A percentile compares a stretch with the other conserved stretches of the same genome.
phyloP scores from a whole-genome alignment of 768 basidiomycete genomes.

The Boletus subparvulus region DNA sequence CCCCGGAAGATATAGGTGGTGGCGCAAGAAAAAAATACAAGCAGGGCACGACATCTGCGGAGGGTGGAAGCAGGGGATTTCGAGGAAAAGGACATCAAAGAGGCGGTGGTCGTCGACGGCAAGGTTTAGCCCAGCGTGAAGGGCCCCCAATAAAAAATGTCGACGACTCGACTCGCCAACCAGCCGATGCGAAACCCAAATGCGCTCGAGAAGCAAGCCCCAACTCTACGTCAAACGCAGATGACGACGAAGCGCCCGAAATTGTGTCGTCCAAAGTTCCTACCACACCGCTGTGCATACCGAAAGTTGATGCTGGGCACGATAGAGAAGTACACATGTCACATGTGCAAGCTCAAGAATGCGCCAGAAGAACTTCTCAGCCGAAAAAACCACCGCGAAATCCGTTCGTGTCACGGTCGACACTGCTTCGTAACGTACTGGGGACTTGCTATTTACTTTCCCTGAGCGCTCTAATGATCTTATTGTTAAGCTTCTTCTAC shows the following conservation, averaged over 20 bases:
- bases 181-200: neutral
- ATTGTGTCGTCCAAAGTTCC: slow-evolving; percentile 52
- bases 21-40: slow-evolving; percentile 43
- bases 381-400: slow-evolving; percentile 56
- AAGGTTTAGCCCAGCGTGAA: neutral
- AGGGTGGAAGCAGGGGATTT: slow-evolving; percentile 1
- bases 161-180: neutral
- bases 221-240: slow-evolving; percentile 30
- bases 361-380: slow-evolving; percentile 32
- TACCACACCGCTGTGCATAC: slow-evolving; percentile 3
- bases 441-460: neutral
- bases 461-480: slow-evolving; percentile 6
- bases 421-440: slow-evolving; percentile 77
- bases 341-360: slow-evolving; percentile 4
- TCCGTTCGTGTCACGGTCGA: slow-evolving; percentile 66
- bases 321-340: slow-evolving; percentile 6
- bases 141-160: neutral
- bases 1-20: slow-evolving; percentile 44
- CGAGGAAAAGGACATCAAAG: slow-evolving; percentile 19
- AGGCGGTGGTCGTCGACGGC: slow-evolving; percentile 34
- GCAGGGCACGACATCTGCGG: slow-evolving; percentile 22
- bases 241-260: slow-evolving; percentile 54
- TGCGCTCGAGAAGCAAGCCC: slow-evolving; percentile 4
- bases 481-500: slow-evolving; percentile 62
- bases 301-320: slow-evolving; percentile 7